A percentile compares a stretch with the other conserved stretches of the same genome.
These are phyloP conservation scores for Aureobasidium lini DNA, from an alignment of 2,329 filamentous ascomycete genomes.

Conservation along the genomic window DNA sequence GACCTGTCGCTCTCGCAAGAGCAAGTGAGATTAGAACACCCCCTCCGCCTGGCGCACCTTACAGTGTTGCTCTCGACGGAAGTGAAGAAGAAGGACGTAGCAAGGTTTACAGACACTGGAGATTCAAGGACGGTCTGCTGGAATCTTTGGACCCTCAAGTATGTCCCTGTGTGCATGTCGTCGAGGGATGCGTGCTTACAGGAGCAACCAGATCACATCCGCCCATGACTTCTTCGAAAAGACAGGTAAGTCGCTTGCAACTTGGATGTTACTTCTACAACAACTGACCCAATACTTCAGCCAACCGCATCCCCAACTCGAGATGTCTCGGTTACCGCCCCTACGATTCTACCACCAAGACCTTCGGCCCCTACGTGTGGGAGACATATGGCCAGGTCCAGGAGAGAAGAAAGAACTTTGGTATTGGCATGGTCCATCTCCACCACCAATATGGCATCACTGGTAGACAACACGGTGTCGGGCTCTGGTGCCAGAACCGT, in stretches of 20 bases:
- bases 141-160: slow-evolving; percentile 60
- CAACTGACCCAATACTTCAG: slow-evolving; percentile 22
- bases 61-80: slow-evolving; percentile 69
- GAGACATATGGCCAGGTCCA: slow-evolving; percentile 74
- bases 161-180: slow-evolving; percentile 63
- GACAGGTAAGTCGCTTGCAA: slow-evolving; percentile 34
- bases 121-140: slow-evolving; percentile 63
- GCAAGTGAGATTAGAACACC: slow-evolving; percentile 47
- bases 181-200: slow-evolving; percentile 42
- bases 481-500: slow-evolving; percentile 80
- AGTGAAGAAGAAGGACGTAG: slow-evolving; percentile 65
- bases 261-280: background rate
- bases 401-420: slow-evolving; percentile 72
- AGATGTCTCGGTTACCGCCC: slow-evolving; percentile 73
- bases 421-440: slow-evolving; percentile 75
- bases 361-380: slow-evolving; percentile 74
- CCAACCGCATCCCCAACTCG: slow-evolving; percentile 55
- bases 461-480: slow-evolving; percentile 63
- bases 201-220: slow-evolving; percentile 47
- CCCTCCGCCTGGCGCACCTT: slow-evolving; percentile 68
- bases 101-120: slow-evolving; percentile 76
- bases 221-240: slow-evolving; percentile 75
- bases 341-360: slow-evolving; percentile 67
- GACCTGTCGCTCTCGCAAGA: slow-evolving; percentile 20
- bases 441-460: slow-evolving; percentile 65